Conservation (phyloP, 2,329 filamentous ascomycete genomes). For the Drechmeria coniospora region DNA sequence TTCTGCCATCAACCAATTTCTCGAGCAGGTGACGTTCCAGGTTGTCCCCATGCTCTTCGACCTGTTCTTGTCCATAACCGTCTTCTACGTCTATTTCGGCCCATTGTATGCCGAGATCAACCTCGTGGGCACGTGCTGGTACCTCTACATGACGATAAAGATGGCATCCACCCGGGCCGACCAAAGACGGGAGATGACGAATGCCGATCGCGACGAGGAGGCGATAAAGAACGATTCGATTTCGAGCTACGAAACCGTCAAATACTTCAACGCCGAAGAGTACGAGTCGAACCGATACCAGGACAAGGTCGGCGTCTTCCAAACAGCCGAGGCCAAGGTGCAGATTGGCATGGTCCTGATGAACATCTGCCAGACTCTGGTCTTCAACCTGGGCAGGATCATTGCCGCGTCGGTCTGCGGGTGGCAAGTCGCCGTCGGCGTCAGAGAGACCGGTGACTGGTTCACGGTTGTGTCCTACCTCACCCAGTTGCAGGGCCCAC, state of each 20-base stretch:
- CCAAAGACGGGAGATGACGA: conserved; percentile 85
- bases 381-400: conserved; percentile 65
- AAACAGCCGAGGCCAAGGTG: conserved; percentile 60
- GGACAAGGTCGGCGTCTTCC: conserved; percentile 53
- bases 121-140: conserved; percentile 82
- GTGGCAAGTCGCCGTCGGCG: conserved; percentile 57
- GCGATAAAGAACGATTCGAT: conserved; percentile 98
- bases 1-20: conserved; percentile 86
- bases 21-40: conserved; percentile 92
- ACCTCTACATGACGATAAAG: conserved; percentile 89
- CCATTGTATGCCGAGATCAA: conserved; percentile 83
- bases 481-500: conserved; percentile 61
- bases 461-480: conserved; percentile 62
- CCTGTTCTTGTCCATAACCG: conserved; percentile 63
- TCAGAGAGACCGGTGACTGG: conserved; percentile 54
- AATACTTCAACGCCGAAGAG: conserved; percentile 74
- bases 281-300: conserved; percentile 66
- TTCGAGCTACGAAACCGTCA: conserved; percentile 93
- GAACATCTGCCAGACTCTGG: conserved; percentile 66
- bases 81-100: conserved; percentile 46
- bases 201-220: conserved; percentile 86
- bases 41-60: conserved; percentile 92
- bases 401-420: conserved; percentile 59
- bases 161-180: conserved; percentile 90
- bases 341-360: conserved; percentile 63